Conservation (phyloP, 2,329 filamentous ascomycete species). For the Aureobasidium sp. region DNA sequence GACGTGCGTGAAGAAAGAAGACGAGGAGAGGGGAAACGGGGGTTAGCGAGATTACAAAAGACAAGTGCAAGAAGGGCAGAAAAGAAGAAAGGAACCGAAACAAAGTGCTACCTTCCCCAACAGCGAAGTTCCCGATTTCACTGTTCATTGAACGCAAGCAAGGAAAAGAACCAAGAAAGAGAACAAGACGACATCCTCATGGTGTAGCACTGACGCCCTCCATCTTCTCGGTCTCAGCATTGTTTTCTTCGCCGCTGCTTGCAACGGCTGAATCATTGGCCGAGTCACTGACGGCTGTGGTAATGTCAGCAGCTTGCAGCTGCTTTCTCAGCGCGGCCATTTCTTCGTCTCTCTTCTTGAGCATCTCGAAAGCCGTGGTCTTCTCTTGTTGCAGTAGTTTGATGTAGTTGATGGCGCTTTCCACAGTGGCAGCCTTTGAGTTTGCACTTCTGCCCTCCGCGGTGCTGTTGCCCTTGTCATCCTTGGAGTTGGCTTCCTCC, state of each 20-base stretch:
- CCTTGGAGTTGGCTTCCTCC: conserved; percentile 26
- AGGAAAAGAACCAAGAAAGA: background rate
- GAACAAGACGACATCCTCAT: background rate
- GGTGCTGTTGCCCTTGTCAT: conserved; percentile 26
- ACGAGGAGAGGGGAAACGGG: background rate
- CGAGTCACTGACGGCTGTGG: background rate
- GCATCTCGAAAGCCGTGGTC: conserved; percentile 18
- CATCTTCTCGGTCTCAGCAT: background rate
- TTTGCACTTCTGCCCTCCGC: conserved; percentile 48
- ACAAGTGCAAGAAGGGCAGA: background rate
- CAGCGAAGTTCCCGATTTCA: background rate
- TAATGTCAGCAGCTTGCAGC: conserved; percentile 2
- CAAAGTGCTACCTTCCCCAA: background rate
- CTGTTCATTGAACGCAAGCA: background rate
- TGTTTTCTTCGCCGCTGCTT: background rate
- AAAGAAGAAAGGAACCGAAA: background rate
- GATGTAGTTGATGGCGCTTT: conserved; percentile 93
- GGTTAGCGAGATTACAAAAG: background rate
- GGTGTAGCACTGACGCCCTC: background rate
- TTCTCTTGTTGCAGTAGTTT: conserved; percentile 62
- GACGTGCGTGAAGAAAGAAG: background rate
- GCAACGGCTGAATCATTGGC: background rate
- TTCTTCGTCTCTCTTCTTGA: conserved; percentile 24
- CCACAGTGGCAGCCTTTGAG: conserved; percentile 96
- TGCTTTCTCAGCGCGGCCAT: conserved; percentile 18